Evolutionary conservation across 495 filamentous ascomycete species (phyloP), one percentile per base, ranked within the genome.

Genomic region (Penicillium verhagenii): DNA sequence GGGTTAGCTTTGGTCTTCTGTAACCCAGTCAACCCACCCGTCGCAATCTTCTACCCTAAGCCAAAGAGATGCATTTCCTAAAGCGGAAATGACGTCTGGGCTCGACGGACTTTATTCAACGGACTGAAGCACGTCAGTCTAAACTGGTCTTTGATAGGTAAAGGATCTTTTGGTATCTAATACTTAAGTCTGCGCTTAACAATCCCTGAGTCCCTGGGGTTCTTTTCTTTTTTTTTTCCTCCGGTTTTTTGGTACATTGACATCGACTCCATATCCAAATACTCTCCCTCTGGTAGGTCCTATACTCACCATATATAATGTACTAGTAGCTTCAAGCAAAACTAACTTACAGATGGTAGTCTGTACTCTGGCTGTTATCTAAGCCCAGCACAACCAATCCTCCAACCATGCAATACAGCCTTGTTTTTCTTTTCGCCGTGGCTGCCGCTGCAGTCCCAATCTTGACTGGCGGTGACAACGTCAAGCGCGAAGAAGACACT

Each of bases 371-470:
- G n/a, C n/a, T n/a, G n/a, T n/a, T n/a, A 26, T n/a, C 14, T 14
- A 29, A 23, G 11, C 37, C 24, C 24, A 19, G 37, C 46, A 40
- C n/a, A 3, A 50, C 51, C 25, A 7, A 28, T 28, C 40, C 47
- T 58, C n/a, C 40, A 7, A 28, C 38, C 40, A 52, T 58, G 35
- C 35, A 43, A 19, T 40, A 52, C 37, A 24, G 37, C 8, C 23
- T 52, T 37, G 31, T 46, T 24, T 46, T 39, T 20, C 38, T 58
- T 7, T 58, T 53, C 29, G 56, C 51, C 14, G 37, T 50, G 4
- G n/a, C 46, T 3, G 56, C 21, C 18, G 16, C 43, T 21, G 56
- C 56, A 10, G 56, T 26, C 26, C 50, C 56, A 10, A 16, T 38
- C 11, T 2, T 48, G 18, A 43, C 13, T 14, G 33, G 23, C 25